Evolutionary conservation across 75 land plant genomes (phyloP).

Genomic region (Gnetum montanum): DNA sequence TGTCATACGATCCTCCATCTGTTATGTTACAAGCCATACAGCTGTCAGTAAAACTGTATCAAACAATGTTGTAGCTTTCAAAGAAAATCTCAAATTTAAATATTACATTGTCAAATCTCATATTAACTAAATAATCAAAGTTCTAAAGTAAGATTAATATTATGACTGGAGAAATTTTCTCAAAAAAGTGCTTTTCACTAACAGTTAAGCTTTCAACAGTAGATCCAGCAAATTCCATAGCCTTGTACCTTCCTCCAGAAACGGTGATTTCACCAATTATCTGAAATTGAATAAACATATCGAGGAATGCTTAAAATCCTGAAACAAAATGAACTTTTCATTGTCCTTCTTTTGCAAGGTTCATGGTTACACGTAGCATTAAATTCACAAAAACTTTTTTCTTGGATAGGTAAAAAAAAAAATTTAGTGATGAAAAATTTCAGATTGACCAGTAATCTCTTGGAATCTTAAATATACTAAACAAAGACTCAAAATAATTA

Average conservation of each 20-base stretch:
- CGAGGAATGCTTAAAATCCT: too few species aligned
- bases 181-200: constrained; percentile 13
- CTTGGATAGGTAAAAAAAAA: too few species aligned
- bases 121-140: neutral
- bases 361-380: too few species aligned
- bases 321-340: too few species aligned
- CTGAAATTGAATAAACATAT: constrained; percentile 42
- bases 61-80: neutral
- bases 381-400: too few species aligned
- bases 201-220: constrained; percentile 82
- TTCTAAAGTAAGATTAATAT: neutral
- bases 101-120: too few species aligned
- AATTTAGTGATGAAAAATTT: too few species aligned
- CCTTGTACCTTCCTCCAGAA: constrained; percentile 82
- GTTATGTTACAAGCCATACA: neutral
- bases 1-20: constrained; percentile 99
- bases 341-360: too few species aligned
- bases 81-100: too few species aligned
- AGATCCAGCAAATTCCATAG: constrained; percentile 95
- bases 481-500: too few species aligned
- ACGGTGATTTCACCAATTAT: constrained; percentile 95
- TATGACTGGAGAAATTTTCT: neutral
- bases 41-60: neutral
- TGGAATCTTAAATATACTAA: too few species aligned
- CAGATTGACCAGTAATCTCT: too few species aligned